Conservation (phyloP, 768 basidiomycete species). For the Stropharia rugosoannulata region DNA sequence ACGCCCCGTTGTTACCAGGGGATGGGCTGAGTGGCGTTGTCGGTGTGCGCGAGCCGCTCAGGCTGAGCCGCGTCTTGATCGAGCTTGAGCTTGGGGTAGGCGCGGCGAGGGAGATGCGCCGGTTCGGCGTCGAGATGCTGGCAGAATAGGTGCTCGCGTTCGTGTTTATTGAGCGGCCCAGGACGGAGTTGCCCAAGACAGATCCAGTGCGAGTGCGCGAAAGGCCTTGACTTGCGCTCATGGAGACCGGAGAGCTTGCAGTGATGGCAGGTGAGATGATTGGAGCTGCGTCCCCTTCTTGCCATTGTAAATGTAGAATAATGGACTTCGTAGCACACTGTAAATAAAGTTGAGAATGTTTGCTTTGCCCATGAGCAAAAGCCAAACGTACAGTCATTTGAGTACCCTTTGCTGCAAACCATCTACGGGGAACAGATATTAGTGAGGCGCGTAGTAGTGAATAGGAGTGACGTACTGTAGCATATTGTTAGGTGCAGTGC, state of each 20-base stretch:
- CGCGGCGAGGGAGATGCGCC: constrained; percentile 35
- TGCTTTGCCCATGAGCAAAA: background rate
- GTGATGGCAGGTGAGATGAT: constrained; percentile 19
- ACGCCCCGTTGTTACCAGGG: constrained; percentile 40
- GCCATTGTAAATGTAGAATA: constrained; percentile 85
- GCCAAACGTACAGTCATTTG: constrained; percentile 76
- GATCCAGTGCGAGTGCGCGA: constrained; percentile 48
- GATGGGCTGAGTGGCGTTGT: constrained; percentile 47
- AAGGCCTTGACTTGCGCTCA: constrained; percentile 25
- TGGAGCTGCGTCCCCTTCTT: constrained; percentile 45
- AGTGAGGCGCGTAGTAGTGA: background rate
- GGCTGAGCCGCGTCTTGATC: constrained; percentile 39
- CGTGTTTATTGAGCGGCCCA: constrained; percentile 46
- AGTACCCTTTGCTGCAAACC: constrained; percentile 89
- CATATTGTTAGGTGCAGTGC: constrained; percentile 83
- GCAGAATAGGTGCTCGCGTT: constrained; percentile 27
- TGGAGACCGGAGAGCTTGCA: constrained; percentile 18
- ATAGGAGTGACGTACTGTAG: constrained; percentile 54
- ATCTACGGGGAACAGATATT: constrained; percentile 36
- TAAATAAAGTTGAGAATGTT: background rate
- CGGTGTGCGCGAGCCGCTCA: constrained; percentile 39
- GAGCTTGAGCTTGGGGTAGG: constrained; percentile 14
- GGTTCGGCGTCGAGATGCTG: constrained; percentile 28
- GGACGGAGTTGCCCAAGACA: constrained; percentile 38
- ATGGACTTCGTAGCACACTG: constrained; percentile 89